These are phyloP conservation scores for Penicillium fimorum DNA, from an alignment of 495 filamentous ascomycete genomes.

Conservation along the genomic window DNA sequence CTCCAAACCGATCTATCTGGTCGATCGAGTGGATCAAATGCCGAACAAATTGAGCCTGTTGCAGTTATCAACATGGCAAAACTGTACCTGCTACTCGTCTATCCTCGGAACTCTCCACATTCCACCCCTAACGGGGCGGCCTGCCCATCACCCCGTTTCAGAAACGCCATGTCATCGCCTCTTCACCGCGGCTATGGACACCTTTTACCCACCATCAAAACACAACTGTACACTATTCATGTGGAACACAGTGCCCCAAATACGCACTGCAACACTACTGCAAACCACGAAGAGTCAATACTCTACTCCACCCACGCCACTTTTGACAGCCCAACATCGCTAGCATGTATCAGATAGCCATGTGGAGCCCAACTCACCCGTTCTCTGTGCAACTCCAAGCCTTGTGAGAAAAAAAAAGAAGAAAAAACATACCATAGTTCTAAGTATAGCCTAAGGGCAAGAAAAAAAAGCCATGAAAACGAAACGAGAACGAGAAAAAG, in stretches of 20 bases:
- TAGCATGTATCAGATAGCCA: conserved; percentile 3
- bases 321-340: not conserved
- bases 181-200: conserved; percentile 2
- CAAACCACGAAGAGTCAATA: not conserved
- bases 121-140: not conserved
- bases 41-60: not conserved
- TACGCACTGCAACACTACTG: not conserved
- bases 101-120: not conserved
- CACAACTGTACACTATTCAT: not conserved
- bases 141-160: not conserved
- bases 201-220: not conserved
- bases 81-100: conserved; percentile 2
- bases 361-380: conserved; percentile 1
- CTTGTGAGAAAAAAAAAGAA: not conserved
- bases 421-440: not conserved
- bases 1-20: conserved; percentile 28
- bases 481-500: not conserved
- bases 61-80: not conserved
- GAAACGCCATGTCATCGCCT: conserved; percentile 10
- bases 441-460: not conserved
- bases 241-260: conserved; percentile 4
- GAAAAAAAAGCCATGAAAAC: not conserved
- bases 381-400: not conserved
- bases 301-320: conserved; percentile 1
- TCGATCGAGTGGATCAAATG: conserved; percentile 13